Evolutionary conservation across 1,284 basidiomycete species (phyloP).

Genomic region (Malassezia brasiliensis): DNA sequence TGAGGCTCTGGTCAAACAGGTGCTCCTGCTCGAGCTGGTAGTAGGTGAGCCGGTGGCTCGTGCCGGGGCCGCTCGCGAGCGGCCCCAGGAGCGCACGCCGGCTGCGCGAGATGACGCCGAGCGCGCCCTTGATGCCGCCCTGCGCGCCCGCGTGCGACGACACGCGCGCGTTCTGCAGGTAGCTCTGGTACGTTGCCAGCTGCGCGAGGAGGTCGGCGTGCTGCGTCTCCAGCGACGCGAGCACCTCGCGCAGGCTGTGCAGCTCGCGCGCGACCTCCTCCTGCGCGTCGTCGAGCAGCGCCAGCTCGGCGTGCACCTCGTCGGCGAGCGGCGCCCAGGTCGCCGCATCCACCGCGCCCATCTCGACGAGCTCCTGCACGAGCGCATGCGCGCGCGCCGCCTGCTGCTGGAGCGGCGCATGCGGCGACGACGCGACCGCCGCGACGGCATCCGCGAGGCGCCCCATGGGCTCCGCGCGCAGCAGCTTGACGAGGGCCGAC

Average conservation of each 20-base stretch:
- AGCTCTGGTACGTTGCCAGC: conserved; percentile 98
- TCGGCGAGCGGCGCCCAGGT: conserved; percentile 95
- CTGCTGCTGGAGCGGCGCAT: conserved; percentile 84
- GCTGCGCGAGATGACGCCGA: conserved; percentile 69
- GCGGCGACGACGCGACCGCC: conserved; percentile 66
- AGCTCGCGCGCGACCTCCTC: conserved; percentile 93
- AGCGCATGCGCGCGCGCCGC: conserved; percentile 83
- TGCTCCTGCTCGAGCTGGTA: conserved; percentile 97
- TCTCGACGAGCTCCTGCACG: conserved; percentile 86
- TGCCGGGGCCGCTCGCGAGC: background rate
- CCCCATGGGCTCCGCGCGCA: conserved; percentile 95
- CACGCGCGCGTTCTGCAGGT: conserved; percentile 83
- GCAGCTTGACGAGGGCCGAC: conserved; percentile 93
- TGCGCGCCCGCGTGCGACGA: conserved; percentile 66
- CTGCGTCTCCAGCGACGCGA: conserved; percentile 98
- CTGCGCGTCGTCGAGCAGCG: conserved; percentile 85
- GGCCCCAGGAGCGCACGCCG: conserved; percentile 50
- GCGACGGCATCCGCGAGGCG: too few species aligned
- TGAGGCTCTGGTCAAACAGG: conserved; percentile 97
- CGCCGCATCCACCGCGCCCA: conserved; percentile 67
- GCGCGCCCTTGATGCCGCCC: conserved; percentile 58
- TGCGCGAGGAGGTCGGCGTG: conserved; percentile 93
- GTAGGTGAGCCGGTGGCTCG: conserved; percentile 73
- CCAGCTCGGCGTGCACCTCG: conserved; percentile 86
- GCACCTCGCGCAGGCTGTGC: conserved; percentile 82